Conservation (phyloP, 148 eudicot species). For the Rheum nobile region DNA sequence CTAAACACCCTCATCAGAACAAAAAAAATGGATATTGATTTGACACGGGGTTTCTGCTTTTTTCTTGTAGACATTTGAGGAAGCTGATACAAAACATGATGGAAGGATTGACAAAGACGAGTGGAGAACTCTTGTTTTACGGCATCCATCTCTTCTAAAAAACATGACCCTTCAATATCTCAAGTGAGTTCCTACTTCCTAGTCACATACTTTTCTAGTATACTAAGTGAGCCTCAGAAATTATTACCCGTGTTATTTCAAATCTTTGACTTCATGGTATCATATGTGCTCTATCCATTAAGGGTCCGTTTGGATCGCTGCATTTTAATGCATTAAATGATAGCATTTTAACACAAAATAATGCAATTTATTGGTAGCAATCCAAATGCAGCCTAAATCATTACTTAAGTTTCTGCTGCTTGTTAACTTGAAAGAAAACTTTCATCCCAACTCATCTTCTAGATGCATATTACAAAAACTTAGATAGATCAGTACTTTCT, state of each 20-base stretch:
- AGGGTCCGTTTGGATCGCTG: too few relatives aligned
- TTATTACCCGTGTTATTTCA: background rate
- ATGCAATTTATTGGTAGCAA: too few relatives aligned
- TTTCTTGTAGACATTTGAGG: constrained; percentile 43
- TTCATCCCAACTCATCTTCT: too few relatives aligned
- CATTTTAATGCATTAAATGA: too few relatives aligned
- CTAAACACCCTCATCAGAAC: too few relatives aligned
- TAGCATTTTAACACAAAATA: too few relatives aligned
- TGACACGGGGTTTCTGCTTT: background rate
- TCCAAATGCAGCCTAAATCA: too few relatives aligned
- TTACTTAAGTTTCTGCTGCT: background rate
- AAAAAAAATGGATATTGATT: too few relatives aligned
- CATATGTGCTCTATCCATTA: background rate
- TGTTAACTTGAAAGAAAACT: background rate
- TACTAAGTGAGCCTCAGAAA: too few relatives aligned
- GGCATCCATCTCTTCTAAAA: constrained; percentile 54
- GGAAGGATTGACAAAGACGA: constrained; percentile 61
- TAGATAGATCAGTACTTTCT: too few relatives aligned
- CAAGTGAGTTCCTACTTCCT: constrained; percentile 24
- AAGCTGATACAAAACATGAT: constrained; percentile 59
- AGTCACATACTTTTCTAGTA: too few relatives aligned
- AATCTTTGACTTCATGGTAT: background rate
- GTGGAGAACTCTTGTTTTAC: constrained; percentile 45
- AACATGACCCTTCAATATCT: constrained; percentile 66
- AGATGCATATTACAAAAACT: too few relatives aligned